Conservation (phyloP, 75 land plant species). For the Pinus tabuliformis region DNA sequence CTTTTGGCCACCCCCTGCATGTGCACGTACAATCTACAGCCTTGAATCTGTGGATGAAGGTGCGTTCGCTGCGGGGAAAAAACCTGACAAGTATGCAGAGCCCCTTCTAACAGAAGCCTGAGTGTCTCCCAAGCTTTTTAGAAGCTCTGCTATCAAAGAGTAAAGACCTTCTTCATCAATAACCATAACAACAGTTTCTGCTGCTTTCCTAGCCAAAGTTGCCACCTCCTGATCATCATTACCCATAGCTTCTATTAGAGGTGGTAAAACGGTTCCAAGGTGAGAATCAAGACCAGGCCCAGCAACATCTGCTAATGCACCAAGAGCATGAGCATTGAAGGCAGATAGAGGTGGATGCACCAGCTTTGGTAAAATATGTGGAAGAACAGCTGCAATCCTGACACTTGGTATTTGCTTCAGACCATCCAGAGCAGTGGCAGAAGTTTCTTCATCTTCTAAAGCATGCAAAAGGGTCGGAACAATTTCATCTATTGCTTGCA, state of each 20-base stretch:
- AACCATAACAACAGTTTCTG: constrained; percentile 92
- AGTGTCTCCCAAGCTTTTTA: constrained; percentile 70
- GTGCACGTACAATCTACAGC: too few species aligned
- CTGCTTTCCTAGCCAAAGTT: constrained; percentile 82
- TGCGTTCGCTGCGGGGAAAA: constrained; percentile 40
- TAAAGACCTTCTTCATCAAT: constrained; percentile 95
- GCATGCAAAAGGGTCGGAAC: constrained; percentile 97
- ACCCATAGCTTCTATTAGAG: constrained; percentile 85
- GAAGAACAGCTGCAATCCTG: constrained; percentile 93
- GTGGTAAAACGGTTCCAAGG: constrained; percentile 74
- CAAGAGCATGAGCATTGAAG: constrained; percentile 98
- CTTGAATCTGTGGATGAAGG: too few species aligned
- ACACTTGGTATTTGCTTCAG: constrained; percentile 98
- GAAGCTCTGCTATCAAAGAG: constrained; percentile 79
- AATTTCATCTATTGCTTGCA: constrained; percentile 99
- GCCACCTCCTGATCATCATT: constrained; percentile 69
- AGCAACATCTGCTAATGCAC: constrained; percentile 98
- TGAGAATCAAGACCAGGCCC: constrained; percentile 92
- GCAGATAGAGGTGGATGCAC: constrained; percentile 93
- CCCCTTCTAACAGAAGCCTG: constrained; percentile 86
- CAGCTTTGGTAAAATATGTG: constrained; percentile 96
- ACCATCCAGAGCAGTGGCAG: constrained; percentile 97
- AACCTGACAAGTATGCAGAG: constrained; percentile 84
- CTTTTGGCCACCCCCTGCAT: too few species aligned
- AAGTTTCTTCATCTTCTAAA: constrained; percentile 82